Evolutionary conservation across 2,329 filamentous ascomycete genomes (phyloP), one percentile per base, ranked within the genome.

Genomic region (Sarocladiaceae sp.): DNA sequence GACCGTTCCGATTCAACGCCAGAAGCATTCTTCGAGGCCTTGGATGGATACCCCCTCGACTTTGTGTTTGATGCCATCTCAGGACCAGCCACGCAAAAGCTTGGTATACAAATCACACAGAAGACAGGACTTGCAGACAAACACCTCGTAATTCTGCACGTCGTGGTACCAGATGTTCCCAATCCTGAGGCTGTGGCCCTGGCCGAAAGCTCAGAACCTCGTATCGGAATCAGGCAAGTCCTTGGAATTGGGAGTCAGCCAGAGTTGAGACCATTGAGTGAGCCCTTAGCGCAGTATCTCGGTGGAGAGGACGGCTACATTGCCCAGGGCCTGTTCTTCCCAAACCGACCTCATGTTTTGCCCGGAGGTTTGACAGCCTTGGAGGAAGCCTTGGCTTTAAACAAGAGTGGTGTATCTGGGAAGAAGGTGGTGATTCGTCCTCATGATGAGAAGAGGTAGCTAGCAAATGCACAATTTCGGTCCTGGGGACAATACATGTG

Each of bases 41-140:
- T 63, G 12, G 62, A 58, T 13, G 60, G 55, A 1, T 26, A 64
- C 12, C 62, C 64, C 0, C 53, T 68, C 11, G 57, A 57, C 4
- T 64, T 64, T 25, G 61, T 69, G 12, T 65, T 58, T 40, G 66
- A 69, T 50, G 36, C 60, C 18, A 68, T 68, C 47, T 64, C 65
- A 2, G 36, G 52, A 4, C 52, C 55, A 37, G 58, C 57, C 4
- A 69, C 66, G 15, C 66, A 68, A 49, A 28, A 25, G 6, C 56
- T 66, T 13, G 65, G 63, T 7, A 61, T 68, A 20, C 50, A 33
- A 15, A 33, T 15, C 29, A 33, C 15, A 8, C 29, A 33, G 29
- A n/a, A n/a, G n/a, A n/a, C n/a, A n/a, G n/a, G n/a, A n/a, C n/a
- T n/a, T n/a, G n/a, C n/a, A n/a, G n/a, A n/a, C n/a, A n/a, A n/a